These are phyloP conservation scores for Liquidambar formosana DNA, from an alignment of 164 flowering plant species.

Conservation along the genomic window DNA sequence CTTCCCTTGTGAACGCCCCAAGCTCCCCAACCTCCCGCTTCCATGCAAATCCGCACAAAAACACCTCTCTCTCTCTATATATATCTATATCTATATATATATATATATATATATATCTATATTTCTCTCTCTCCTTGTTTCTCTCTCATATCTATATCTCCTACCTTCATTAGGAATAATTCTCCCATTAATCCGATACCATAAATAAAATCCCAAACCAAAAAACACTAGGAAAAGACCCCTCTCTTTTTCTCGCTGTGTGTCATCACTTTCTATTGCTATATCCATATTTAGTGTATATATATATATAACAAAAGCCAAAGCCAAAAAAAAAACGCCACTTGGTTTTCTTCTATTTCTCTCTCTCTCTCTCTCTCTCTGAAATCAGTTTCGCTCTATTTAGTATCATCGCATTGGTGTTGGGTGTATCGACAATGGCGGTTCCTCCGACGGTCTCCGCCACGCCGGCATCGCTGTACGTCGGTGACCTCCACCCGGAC, in stretches of 20 bases:
- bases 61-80: background rate
- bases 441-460: slow-evolving; percentile 30
- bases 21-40: slow-evolving; percentile 11
- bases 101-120: background rate
- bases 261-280: background rate
- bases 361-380: background rate
- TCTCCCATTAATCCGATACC: background rate
- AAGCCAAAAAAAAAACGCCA: slow-evolving; percentile 2
- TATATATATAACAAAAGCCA: background rate
- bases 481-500: slow-evolving; percentile 79
- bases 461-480: slow-evolving; percentile 67
- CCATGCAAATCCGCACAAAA: slow-evolving; percentile 17
- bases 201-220: background rate
- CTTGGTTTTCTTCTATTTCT: background rate
- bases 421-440: slow-evolving; percentile 32
- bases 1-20: slow-evolving; percentile 6
- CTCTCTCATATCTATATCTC: background rate
- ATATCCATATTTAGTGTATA: background rate
- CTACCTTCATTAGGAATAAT: background rate
- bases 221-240: background rate
- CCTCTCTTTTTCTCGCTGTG: background rate
- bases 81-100: too few species aligned
- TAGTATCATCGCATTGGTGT: background rate
- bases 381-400: background rate
- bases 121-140: background rate